Percentiles rank a stretch among this genome's conserved stretches.
phyloP scores from a whole-genome alignment of 148 eudicot species.

The Amaranthus hypochondriacus region DNA sequence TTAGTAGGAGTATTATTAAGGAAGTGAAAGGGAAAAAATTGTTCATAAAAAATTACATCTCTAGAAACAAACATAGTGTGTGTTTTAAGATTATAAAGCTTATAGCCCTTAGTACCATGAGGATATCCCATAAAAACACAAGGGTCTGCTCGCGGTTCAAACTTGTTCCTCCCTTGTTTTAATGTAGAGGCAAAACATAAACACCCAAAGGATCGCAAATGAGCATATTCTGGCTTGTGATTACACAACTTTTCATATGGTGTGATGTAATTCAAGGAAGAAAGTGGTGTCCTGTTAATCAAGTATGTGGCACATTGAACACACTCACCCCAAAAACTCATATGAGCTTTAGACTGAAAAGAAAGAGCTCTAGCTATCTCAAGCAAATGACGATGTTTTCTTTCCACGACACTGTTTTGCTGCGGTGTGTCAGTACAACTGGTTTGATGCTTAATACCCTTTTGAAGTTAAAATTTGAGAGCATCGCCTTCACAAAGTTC shows the following conservation, averaged over 20 bases:
- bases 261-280: not conserved
- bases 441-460: not conserved
- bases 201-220: not conserved
- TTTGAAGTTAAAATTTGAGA: too few relatives aligned
- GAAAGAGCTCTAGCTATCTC: not conserved
- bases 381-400: not conserved
- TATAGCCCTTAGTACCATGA: not conserved
- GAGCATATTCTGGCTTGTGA: not conserved
- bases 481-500: not conserved
- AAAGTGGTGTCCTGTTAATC: not conserved
- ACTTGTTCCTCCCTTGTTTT: not conserved
- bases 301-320: not conserved
- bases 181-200: not conserved
- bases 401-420: not conserved
- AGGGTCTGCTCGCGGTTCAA: not conserved
- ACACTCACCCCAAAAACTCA: not conserved
- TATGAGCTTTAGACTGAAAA: not conserved
- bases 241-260: not conserved
- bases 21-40: not conserved
- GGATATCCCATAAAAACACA: not conserved
- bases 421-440: not conserved
- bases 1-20: too few relatives aligned
- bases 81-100: not conserved
- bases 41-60: not conserved
- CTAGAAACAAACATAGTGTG: not conserved